Evolutionary conservation across 371 early-diverging fungal species (phyloP), one percentile per base, ranked within the genome.

Genomic region (Mucor velutinosus): DNA sequence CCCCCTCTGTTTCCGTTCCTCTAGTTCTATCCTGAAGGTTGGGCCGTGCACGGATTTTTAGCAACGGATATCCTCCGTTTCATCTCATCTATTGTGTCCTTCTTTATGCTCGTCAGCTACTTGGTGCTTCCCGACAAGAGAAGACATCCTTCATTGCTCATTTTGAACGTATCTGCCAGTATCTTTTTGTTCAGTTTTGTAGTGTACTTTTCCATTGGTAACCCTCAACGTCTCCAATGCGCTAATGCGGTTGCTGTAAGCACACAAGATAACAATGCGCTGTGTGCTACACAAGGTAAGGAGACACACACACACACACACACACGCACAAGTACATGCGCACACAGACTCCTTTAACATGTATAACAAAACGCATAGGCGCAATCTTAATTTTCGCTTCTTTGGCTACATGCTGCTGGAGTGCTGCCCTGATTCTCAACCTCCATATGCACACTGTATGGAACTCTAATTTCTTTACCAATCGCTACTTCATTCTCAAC

Each of bases 401-500:
- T 19, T 69, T 88, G 21, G 85, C 84, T 6, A 84, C 86, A 19
- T 82, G 84, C 27, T 70, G 86, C 8, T 90, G 91, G 91, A 82
- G 82, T 43, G 76, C 84, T 17, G 87, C 86, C 32, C 71, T 90
- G 68, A 88, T 88, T 66, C n/a, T 85, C 39, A 89, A 89, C 62
- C 69, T 90, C 30, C 91, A 90, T 66, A 37, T 87, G n/a, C 87
- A 87, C 66, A 88, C 89, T 4, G 91, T 90, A 33, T 88, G 88
- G 88, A 78, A 86, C 64, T 85, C 86, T 8, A 80, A 82, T 58
- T 81, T 86, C 73, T 81, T 90, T 27, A 78, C 82, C 29, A 72
- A 82, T 30, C 82, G 83, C 65, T 88, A 88, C 64, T 71, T 75
- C 43, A 43, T 81, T 29, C 72, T 88, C 11, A 73, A 86, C 61